Conservation (phyloP, 768 basidiomycete species). For the Neoboletus brunneissimus region DNA sequence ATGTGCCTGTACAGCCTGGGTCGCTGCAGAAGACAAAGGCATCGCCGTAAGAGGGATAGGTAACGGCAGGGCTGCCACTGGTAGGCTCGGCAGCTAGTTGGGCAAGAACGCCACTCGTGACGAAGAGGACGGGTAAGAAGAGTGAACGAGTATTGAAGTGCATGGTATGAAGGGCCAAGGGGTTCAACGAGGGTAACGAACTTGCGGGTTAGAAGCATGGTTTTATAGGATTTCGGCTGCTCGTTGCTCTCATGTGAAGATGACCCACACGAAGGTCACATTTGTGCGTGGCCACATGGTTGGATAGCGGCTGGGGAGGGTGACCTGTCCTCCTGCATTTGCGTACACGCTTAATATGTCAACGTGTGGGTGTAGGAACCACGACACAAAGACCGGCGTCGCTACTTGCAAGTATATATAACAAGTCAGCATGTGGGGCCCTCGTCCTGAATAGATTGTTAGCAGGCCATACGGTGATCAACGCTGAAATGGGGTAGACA, state of each 20-base stretch:
- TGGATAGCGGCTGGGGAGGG: too few species aligned
- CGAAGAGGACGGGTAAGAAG: background rate
- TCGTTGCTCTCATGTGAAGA: background rate
- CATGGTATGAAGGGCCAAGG: background rate
- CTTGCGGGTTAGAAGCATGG: background rate
- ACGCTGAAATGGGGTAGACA: too few species aligned
- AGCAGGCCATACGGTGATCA: too few species aligned
- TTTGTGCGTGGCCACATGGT: too few species aligned
- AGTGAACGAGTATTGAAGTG: background rate
- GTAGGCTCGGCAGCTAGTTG: background rate
- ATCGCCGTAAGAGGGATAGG: background rate
- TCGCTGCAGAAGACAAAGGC: background rate
- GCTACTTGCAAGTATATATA: too few species aligned
- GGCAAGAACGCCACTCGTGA: background rate
- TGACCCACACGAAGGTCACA: too few species aligned
- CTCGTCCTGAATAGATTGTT: too few species aligned
- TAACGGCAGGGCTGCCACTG: background rate
- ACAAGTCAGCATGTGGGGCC: too few species aligned
- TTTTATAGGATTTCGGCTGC: background rate
- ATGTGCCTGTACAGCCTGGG: background rate
- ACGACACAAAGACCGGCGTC: too few species aligned
- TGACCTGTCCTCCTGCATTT: too few species aligned
- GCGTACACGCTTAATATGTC: too few species aligned
- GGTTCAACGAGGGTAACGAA: background rate
- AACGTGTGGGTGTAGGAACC: too few species aligned